Percentiles rank a stretch among this genome's conserved stretches.
Evolutionary conservation across 495 filamentous ascomycete genomes (phyloP).

Genomic region (Aspergillus carlsbadensis): DNA sequence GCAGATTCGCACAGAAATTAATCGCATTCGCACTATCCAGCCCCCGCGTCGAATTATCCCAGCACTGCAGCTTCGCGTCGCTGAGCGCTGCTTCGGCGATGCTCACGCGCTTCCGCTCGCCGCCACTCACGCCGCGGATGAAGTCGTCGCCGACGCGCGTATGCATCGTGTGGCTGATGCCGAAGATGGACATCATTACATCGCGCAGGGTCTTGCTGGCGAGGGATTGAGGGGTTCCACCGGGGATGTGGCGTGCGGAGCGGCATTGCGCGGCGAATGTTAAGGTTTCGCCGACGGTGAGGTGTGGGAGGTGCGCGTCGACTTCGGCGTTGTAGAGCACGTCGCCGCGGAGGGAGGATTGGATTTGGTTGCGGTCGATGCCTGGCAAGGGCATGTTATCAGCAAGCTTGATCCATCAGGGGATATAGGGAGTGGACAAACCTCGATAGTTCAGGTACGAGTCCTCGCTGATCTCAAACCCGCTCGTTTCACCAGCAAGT

Average conservation of each 20-base stretch:
- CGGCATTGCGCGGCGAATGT: constrained; percentile 56
- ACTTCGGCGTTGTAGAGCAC: constrained; percentile 62
- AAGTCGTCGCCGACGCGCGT: constrained; percentile 73
- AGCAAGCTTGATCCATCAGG: too few species aligned
- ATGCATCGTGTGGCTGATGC: constrained; percentile 71
- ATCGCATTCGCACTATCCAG: constrained; percentile 76
- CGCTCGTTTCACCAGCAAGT: constrained; percentile 66
- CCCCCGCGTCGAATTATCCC: constrained; percentile 80
- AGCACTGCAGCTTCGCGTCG: constrained; percentile 57
- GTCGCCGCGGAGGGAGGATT: constrained; percentile 64
- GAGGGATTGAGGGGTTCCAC: too few species aligned
- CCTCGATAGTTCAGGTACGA: constrained; percentile 23
- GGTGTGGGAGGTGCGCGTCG: constrained; percentile 63
- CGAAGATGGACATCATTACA: constrained; percentile 25
- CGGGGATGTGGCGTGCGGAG: constrained; percentile 33
- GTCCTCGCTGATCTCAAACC: constrained; percentile 56
- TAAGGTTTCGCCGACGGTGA: constrained; percentile 63
- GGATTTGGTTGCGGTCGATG: constrained; percentile 65
- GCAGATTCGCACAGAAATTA: constrained; percentile 61
- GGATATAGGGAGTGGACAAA: too few species aligned
- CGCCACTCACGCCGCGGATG: constrained; percentile 72
- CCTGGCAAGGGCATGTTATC: constrained; percentile 73
- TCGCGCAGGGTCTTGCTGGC: too few species aligned
- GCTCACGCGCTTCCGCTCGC: constrained; percentile 51
- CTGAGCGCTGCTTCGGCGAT: constrained; percentile 17